A percentile compares a stretch with the other conserved stretches of the same genome.
These are phyloP conservation scores for Pontederia crassipes DNA, from an alignment of 176 grass and related monocot genomes.

Conservation along the genomic window DNA sequence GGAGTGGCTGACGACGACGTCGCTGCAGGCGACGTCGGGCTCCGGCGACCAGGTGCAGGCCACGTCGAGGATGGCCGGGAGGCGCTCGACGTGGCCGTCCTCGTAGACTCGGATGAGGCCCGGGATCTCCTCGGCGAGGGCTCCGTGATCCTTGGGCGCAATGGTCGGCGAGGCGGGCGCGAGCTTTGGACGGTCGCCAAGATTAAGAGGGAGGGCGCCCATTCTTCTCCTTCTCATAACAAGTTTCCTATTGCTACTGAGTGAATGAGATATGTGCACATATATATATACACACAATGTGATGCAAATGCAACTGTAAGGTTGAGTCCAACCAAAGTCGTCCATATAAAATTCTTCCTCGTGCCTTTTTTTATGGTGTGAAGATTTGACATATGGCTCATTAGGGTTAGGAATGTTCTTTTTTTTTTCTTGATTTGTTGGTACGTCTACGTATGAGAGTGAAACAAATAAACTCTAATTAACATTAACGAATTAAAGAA, in stretches of 20 bases:
- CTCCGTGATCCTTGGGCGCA: constrained; percentile 17
- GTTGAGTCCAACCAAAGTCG: too few relatives aligned
- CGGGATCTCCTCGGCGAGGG: constrained; percentile 71
- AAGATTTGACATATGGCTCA: too few relatives aligned
- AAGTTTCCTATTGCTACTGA: neutral
- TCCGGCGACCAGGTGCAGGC: constrained; percentile 44
- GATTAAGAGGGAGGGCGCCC: constrained; percentile 44
- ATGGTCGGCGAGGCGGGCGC: constrained; percentile 11
- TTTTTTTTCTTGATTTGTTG: too few relatives aligned
- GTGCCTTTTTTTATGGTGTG: too few relatives aligned
- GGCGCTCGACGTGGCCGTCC: constrained; percentile 66
- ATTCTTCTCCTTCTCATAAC: constrained; percentile 28
- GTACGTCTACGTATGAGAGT: too few relatives aligned
- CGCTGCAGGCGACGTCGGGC: constrained; percentile 28
- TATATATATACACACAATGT: too few relatives aligned
- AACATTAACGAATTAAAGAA: too few relatives aligned
- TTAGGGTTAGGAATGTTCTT: too few relatives aligned
- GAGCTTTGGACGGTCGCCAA: constrained; percentile 32
- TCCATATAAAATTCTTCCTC: too few relatives aligned
- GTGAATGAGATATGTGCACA: neutral
- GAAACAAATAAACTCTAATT: too few relatives aligned
- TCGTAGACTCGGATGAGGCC: constrained; percentile 66
- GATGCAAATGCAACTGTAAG: too few relatives aligned
- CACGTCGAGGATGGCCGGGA: constrained; percentile 47
- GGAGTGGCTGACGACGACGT: constrained; percentile 38